Base-by-base conservation (phyloP, 2,329 filamentous ascomycete species). In the Apiospora hydei region DNA sequence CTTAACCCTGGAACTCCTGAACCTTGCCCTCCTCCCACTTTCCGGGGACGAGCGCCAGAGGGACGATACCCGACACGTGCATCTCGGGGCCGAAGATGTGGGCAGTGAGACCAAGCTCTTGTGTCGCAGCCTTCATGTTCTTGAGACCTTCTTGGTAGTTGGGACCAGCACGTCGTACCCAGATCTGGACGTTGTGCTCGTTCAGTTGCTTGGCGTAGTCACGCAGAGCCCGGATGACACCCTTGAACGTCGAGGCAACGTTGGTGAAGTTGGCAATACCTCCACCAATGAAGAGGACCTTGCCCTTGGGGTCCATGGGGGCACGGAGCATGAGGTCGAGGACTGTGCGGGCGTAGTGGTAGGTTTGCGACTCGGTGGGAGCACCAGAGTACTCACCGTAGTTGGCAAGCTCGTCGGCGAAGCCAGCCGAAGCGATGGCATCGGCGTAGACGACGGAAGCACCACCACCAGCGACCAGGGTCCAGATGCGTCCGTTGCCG, bases 251-350 rank as follows among this genome's bases (percentile, higher is more conserved):
- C 79, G 93, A 96, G 74, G 96, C 96, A 71, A 99, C 96, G 87
- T 98, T 99, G 89, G 96, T 99, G 89, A 99, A 99, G 93, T 99
- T 99, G 89, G 96, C 96, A 90, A 99, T 99, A 90, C 96, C 96
- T 88, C 96, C 96, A 85, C 96, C 96, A 78, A 99, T 98, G 90
- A 99, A 99, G 77, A 99, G 92, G 70, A 99, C 94, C 91, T 98
- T 99, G 88, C 96, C 96, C 81, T 98, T 92, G 74, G 94, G 90
- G 84, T 90, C 88, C 82, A 91, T 84, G 72, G 96, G 96, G 71
- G 96, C 93, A 78, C 96, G 94, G 78, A 99, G 93, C 94, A 99
- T 97, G 76, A 99, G 91, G 84, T 99, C 96, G 75, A 99, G 89
- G 76, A 99, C 94, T 43, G 96, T 99, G 81, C 94, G 93, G 81